Evolutionary conservation across 139 green algal species (phyloP).

Genomic region (Pleodorina starrii): DNA sequence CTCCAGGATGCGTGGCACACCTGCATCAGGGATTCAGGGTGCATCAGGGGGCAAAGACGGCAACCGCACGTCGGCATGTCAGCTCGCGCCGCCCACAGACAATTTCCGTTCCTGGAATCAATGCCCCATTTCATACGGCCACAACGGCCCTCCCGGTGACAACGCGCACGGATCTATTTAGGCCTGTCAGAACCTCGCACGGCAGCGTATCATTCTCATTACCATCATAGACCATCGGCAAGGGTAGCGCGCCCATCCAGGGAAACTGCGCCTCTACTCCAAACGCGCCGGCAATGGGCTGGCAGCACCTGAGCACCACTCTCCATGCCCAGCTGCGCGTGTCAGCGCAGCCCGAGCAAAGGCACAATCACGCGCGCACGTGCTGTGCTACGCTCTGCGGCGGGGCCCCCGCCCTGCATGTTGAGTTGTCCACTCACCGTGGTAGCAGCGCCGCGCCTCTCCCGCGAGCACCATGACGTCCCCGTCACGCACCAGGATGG

Average conservation of each 20-base stretch:
- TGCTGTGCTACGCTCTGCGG: neutral
- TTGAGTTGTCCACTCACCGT: conserved; percentile 60
- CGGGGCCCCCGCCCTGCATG: neutral
- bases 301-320: neutral
- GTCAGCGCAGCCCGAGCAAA: neutral
- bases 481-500: conserved; percentile 86
- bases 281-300: neutral
- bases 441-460: conserved; percentile 78
- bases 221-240: no score
- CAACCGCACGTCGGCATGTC: neutral
- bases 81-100: neutral
- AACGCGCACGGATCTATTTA: neutral
- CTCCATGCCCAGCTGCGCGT: neutral
- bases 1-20: conserved; percentile 69
- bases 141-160: neutral
- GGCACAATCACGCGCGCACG: neutral
- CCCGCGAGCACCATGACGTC: conserved; percentile 88
- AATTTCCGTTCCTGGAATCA: neutral
- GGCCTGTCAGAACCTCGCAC: neutral
- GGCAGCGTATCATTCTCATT: no score
- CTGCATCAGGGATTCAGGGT: no score
- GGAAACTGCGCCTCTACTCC: neutral
- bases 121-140: neutral
- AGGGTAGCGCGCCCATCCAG: neutral
- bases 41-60: no score